Conservation (phyloP, 129 eudicot species). For the Arctium lappa region DNA sequence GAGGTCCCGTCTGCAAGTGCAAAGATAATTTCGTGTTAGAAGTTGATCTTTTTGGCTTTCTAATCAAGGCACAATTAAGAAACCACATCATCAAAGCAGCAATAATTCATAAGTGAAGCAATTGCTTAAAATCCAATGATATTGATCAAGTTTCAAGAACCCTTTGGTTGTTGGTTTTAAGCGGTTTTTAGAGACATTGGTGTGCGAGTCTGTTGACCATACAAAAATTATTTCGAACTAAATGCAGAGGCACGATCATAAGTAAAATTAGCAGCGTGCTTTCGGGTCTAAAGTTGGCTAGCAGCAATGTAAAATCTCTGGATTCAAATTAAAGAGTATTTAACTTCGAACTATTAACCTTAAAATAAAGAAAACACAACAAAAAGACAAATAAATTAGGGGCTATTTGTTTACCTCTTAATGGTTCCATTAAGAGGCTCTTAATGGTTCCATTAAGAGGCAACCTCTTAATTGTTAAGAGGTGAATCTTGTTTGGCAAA, state of each 20-base stretch:
- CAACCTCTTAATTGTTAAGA: too few species aligned
- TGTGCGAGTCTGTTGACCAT: too few species aligned
- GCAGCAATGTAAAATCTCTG: not conserved
- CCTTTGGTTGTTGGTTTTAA: not conserved
- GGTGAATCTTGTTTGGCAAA: too few species aligned
- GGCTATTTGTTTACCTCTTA: too few species aligned
- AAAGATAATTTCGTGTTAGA: not conserved
- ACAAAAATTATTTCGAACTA: not conserved
- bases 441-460: too few species aligned
- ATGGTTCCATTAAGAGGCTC: too few species aligned
- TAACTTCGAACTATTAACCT: not conserved
- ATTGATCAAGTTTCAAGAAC: not conserved
- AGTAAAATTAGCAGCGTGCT: not conserved
- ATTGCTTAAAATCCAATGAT: not conserved
- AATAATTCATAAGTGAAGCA: not conserved
- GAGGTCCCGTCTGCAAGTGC: conserved; percentile 47
- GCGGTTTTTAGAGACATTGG: too few species aligned
- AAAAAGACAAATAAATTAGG: not conserved
- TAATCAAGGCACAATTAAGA: not conserved
- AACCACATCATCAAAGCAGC: not conserved
- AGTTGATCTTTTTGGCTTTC: not conserved
- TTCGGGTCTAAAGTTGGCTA: conserved; percentile 1
- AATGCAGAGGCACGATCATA: not conserved
- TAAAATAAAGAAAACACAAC: conserved; percentile 1
- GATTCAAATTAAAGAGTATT: not conserved